These are phyloP conservation scores for Phyllachora maydis DNA, from an alignment of 2,329 filamentous ascomycete genomes.

Conservation along the genomic window DNA sequence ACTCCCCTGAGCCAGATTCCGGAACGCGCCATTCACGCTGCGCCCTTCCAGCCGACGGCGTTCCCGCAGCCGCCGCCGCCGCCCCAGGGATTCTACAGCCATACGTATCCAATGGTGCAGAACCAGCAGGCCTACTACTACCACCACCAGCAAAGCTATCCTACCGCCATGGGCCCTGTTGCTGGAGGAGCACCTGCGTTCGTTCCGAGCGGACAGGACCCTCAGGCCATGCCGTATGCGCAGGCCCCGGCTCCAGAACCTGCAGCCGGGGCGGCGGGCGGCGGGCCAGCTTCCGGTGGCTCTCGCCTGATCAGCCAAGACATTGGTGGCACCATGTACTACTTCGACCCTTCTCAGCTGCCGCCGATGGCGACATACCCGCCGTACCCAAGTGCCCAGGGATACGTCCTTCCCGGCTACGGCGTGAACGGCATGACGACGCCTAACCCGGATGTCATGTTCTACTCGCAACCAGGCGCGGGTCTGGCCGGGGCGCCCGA, in stretches of 20 bases:
- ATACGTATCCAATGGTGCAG: constrained; percentile 36
- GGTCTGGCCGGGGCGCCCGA: too few relatives aligned
- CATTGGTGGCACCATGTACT: constrained; percentile 90
- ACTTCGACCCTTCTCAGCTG: constrained; percentile 65
- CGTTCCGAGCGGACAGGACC: constrained; percentile 30
- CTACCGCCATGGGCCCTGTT: constrained; percentile 16
- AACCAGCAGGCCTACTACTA: constrained; percentile 49
- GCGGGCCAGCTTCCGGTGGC: constrained; percentile 31
- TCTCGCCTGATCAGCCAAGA: constrained; percentile 53
- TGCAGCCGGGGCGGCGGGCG: constrained; percentile 13
- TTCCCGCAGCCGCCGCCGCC: too few relatives aligned
- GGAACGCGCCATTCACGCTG: constrained; percentile 77
- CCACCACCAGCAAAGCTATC: constrained; percentile 29
- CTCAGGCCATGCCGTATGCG: constrained; percentile 17
- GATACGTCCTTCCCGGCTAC: constrained; percentile 33
- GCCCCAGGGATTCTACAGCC: constrained; percentile 35
- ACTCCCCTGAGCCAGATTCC: constrained; percentile 84
- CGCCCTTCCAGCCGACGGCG: constrained; percentile 59
- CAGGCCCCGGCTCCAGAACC: constrained; percentile 17
- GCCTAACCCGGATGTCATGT: constrained; percentile 46
- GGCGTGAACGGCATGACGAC: constrained; percentile 64
- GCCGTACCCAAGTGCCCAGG: constrained; percentile 23
- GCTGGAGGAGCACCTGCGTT: constrained; percentile 30
- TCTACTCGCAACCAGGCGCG: constrained; percentile 44
- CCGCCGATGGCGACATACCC: constrained; percentile 28